phyloP scores from a whole-genome alignment of 441 rosid species.

The Corymbia calophylla region DNA sequence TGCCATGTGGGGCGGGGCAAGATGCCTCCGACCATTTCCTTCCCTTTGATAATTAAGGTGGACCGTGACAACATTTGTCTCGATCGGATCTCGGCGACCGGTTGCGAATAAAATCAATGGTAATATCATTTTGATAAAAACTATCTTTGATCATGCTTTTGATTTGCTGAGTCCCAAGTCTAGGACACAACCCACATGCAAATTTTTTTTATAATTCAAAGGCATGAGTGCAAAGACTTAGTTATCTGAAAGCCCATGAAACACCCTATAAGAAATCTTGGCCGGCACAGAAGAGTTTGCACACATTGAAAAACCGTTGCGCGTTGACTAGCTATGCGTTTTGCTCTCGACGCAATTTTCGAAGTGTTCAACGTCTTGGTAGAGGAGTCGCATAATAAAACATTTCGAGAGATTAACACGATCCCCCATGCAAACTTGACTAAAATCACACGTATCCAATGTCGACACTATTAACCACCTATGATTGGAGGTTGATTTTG shows the following conservation, averaged over 20 bases:
- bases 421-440: not conserved
- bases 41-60: not conserved
- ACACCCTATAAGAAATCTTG: not conserved
- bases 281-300: not conserved
- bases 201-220: not conserved
- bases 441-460: not conserved
- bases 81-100: not conserved
- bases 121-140: too few relatives aligned
- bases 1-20: not conserved
- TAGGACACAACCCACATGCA: not conserved
- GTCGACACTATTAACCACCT: too few relatives aligned
- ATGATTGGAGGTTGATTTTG: not conserved
- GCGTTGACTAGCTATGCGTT: not conserved
- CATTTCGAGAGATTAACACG: not conserved
- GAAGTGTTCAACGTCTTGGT: not conserved
- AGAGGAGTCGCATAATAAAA: not conserved
- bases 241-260: fast-evolving
- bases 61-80: not conserved
- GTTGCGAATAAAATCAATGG: not conserved
- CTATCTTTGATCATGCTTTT: too few relatives aligned
- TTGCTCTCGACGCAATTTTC: not conserved
- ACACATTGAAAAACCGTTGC: too few relatives aligned
- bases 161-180: too few relatives aligned
- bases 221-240: not conserved
- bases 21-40: not conserved